Evolutionary conservation across 78 protist genomes (phyloP), one percentile per base, ranked within the genome.

Genomic region (Mantamonas sphyraenae): DNA sequence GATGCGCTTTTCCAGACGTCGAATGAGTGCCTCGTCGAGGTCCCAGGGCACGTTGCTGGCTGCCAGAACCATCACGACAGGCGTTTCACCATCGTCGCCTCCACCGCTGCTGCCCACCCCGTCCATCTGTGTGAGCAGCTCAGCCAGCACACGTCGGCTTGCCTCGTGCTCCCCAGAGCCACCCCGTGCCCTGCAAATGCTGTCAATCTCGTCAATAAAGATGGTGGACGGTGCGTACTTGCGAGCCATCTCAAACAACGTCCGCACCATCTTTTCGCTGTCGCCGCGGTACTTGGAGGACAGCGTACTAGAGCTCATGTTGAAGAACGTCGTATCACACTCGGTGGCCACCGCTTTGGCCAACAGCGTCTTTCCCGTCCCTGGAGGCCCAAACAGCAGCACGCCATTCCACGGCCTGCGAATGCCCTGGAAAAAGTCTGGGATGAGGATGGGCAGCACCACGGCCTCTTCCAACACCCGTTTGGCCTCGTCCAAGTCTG

Each of bases 311-410:
- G 91, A 77, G 8, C 80, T 64, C 39, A 86, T 72, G 84, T 77
- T 82, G 83, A 91, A 88, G 76, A 91, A 91, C 20, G 92, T 87
- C 16, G 88, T 77, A n/a, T 56, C 19, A 66, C 89, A 79, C 85
- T 91, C 91, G 26, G 92, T 71, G 0, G 95, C 95, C 38, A 85
- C 89, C 1, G 95, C 95, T 79, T 81, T 68, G n/a, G 93, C 89
- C 43, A 77, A 35, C 81, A 74, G 40, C 26, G 90, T 85, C 45
- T 83, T 83, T 14, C 88, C 88, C 24, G 73, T 77, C 3, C 88
- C 88, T 0, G 87, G 86, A 0, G 86, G 84, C 2, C 94, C 94
- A 58, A 61, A 81, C 17, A 90, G 65, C 9, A 87, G 82, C 20
- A 87, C 63, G 35, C 90, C 96, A 28, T 69, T 84, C 92, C 96